Conservation (phyloP, 2,329 filamentous ascomycete species). For the Exophiala bonariae region DNA sequence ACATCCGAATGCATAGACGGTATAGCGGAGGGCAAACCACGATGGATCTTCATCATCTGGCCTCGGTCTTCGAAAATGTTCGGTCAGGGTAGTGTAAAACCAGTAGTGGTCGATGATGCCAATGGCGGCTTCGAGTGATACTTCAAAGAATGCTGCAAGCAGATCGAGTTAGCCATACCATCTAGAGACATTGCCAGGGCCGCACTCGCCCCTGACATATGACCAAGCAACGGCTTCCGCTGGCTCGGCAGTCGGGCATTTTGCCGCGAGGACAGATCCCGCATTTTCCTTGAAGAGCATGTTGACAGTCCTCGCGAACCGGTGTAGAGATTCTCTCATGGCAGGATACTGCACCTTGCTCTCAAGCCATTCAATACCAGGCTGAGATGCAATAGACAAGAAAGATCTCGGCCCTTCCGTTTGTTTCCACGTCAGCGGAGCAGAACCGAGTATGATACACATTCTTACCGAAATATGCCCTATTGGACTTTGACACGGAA, state of each 20-base stretch:
- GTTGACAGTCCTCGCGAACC: constrained; percentile 3
- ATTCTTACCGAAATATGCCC: not conserved
- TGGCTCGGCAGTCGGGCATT: not conserved
- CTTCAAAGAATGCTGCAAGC: not conserved
- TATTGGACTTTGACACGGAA: not conserved
- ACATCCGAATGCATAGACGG: constrained; percentile 4
- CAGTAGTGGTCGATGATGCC: not conserved
- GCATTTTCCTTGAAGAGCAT: constrained; percentile 4
- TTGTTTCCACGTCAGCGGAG: not conserved
- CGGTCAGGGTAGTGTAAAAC: not conserved
- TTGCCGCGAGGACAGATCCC: not conserved
- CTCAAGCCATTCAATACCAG: constrained; percentile 8
- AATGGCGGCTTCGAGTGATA: not conserved
- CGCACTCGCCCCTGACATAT: not conserved
- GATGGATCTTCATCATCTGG: constrained; percentile 4
- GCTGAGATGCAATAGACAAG: constrained; percentile 7
- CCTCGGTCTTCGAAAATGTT: constrained; percentile 3
- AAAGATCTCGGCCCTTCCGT: constrained; percentile 2
- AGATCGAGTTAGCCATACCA: not conserved
- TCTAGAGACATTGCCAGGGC: not conserved
- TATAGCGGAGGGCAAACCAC: constrained; percentile 6
- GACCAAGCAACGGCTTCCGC: not conserved
- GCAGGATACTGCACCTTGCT: constrained; percentile 4
- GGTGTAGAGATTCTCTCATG: constrained; percentile 6
- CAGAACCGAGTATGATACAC: not conserved